phyloP scores from a whole-genome alignment of 495 filamentous ascomycete genomes.

The Xylona heveae region DNA sequence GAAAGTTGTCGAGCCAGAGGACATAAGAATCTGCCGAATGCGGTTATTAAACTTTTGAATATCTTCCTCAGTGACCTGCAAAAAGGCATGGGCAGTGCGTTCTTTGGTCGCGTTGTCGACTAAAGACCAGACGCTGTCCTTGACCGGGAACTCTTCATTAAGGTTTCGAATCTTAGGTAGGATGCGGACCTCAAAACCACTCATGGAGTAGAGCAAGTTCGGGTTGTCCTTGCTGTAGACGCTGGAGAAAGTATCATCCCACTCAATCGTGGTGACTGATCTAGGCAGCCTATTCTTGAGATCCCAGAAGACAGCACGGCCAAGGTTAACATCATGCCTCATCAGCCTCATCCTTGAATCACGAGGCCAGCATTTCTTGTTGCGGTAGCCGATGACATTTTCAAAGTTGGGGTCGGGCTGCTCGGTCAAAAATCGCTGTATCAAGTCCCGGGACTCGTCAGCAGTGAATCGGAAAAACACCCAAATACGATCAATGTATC shows the following conservation, averaged over 20 bases:
- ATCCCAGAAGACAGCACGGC: conserved; percentile 97
- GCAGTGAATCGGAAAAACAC: conserved; percentile 87
- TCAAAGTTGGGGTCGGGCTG: conserved; percentile 99
- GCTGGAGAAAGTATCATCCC: conserved; percentile 98
- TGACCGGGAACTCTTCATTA: conserved; percentile 90
- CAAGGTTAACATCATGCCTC: conserved; percentile 97
- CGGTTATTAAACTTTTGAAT: conserved; percentile 99
- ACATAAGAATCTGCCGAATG: conserved; percentile 98
- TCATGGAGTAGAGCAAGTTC: conserved; percentile 95
- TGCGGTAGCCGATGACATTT: conserved; percentile 96
- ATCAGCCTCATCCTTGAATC: conserved; percentile 96
- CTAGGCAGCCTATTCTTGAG: conserved; percentile 90
- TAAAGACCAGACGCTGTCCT: conserved; percentile 95
- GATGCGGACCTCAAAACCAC: conserved; percentile 92
- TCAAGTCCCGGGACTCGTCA: conserved; percentile 87
- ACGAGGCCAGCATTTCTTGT: conserved; percentile 98
- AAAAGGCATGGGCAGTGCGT: conserved; percentile 90
- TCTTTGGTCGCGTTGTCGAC: conserved; percentile 94
- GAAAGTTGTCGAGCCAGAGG: conserved; percentile 94
- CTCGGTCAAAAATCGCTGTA: conserved; percentile 94
- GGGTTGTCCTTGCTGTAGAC: conserved; percentile 98
- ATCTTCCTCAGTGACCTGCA: conserved; percentile 96
- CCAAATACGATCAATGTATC: conserved; percentile 98
- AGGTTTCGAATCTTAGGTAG: conserved; percentile 88
- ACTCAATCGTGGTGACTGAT: conserved; percentile 92